A percentile compares a stretch with the other conserved stretches of the same genome.
These are phyloP conservation scores for Coniella vitis DNA, from an alignment of 2,329 filamentous ascomycete genomes.

Conservation along the genomic window DNA sequence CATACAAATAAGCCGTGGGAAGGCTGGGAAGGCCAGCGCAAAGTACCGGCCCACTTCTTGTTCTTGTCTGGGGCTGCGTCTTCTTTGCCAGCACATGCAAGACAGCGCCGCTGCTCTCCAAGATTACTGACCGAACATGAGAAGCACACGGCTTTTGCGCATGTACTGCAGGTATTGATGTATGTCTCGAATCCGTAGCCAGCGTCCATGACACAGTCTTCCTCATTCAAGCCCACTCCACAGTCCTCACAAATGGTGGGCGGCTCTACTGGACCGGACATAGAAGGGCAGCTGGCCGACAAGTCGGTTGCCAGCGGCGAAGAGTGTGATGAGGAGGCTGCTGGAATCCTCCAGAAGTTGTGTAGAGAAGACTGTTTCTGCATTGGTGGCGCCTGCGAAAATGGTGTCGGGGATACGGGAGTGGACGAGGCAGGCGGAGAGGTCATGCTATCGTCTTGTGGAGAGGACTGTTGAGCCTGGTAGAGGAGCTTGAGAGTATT, in stretches of 20 bases:
- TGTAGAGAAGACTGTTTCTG: conserved; percentile 47
- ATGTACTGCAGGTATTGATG: conserved; percentile 38
- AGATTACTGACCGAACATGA: conserved; percentile 54
- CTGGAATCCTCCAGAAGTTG: conserved; percentile 53
- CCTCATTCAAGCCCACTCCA: conserved; percentile 23
- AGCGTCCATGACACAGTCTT: conserved; percentile 34
- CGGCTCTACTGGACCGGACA: conserved; percentile 17
- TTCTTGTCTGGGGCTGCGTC: conserved; percentile 1
- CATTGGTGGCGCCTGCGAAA: conserved; percentile 12
- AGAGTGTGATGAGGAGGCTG: conserved; percentile 26
- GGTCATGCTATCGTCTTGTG: conserved; percentile 17
- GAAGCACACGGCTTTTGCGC: conserved; percentile 50
- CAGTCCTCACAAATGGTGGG: conserved; percentile 49
- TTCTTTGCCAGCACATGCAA: conserved; percentile 40
- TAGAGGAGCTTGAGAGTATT: conserved; percentile 53
- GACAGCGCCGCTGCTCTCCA: conserved; percentile 45
- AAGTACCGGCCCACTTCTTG: conserved; percentile 19
- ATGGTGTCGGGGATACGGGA: conserved; percentile 7
- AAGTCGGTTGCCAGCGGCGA: conserved; percentile 13
- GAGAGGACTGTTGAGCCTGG: conserved; percentile 40
- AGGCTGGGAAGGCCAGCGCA: conserved; percentile 10
- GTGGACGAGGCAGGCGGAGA: conserved; percentile 12
- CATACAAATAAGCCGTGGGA: conserved; percentile 14
- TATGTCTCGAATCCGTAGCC: conserved; percentile 20
- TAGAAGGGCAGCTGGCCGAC: conserved; percentile 5